These are phyloP conservation scores for Pinus tabuliformis DNA, from an alignment of 75 land plant genomes.

Conservation along the genomic window DNA sequence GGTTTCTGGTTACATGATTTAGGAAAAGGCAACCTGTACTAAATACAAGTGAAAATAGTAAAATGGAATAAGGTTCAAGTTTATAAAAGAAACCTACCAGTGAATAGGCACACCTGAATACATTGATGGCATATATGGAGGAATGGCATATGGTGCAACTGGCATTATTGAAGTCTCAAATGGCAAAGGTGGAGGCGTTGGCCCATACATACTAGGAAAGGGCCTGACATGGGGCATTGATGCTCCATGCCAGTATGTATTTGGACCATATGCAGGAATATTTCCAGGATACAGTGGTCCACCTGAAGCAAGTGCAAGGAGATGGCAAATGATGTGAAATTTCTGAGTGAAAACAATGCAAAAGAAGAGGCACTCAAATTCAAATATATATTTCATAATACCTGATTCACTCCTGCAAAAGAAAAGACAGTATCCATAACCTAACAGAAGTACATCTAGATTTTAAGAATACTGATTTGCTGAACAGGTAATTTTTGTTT, in stretches of 20 bases:
- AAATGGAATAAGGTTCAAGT: not conserved
- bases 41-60: not conserved
- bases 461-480: not conserved
- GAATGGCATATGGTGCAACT: constrained; percentile 38
- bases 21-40: not conserved
- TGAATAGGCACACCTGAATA: constrained; percentile 52
- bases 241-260: constrained; percentile 56
- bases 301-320: constrained; percentile 19
- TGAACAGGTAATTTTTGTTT: not conserved
- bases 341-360: not conserved
- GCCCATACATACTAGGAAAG: constrained; percentile 44
- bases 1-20: not conserved
- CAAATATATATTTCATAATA: not conserved
- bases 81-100: constrained; percentile 36
- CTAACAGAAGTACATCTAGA: not conserved
- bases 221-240: constrained; percentile 39
- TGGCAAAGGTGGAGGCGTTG: constrained; percentile 44
- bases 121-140: constrained; percentile 59
- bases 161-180: constrained; percentile 56
- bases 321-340: no score
- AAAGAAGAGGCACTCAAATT: not conserved
- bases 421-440: not conserved
- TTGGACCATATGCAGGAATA: constrained; percentile 41
- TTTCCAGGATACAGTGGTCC: constrained; percentile 41
- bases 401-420: not conserved